phyloP scores from a whole-genome alignment of 345 rosid genomes.

The Sisymbrium irio region DNA sequence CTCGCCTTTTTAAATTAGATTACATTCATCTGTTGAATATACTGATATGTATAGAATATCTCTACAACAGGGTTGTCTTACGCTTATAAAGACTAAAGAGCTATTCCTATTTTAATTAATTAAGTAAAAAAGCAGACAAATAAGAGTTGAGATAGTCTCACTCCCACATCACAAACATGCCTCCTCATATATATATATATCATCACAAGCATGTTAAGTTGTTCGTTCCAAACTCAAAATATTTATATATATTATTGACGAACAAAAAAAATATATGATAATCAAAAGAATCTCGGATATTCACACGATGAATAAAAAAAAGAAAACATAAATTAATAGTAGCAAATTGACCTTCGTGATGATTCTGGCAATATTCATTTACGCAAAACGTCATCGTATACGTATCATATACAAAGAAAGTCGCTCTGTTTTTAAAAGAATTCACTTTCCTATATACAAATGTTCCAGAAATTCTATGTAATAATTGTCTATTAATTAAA shows the following conservation, averaged over 20 bases:
- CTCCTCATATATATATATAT: background rate
- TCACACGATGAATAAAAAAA: background rate
- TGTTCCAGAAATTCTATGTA: background rate
- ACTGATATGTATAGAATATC: background rate
- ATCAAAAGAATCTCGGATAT: background rate
- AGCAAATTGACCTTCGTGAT: background rate
- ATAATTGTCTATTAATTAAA: too few relatives aligned
- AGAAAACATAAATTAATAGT: background rate
- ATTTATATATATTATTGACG: background rate
- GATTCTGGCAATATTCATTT: background rate
- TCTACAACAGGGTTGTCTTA: background rate
- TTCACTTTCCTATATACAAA: background rate
- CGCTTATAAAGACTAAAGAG: background rate
- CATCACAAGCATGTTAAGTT: background rate
- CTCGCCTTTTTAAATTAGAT: background rate
- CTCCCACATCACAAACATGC: conserved; percentile 18
- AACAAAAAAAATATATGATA: background rate
- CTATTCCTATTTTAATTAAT: background rate
- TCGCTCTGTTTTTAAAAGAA: background rate
- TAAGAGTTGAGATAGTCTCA: conserved; percentile 13
- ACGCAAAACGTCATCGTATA: background rate
- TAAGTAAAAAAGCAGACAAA: background rate
- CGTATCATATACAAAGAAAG: background rate
- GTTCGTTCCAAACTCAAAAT: background rate
- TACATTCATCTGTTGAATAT: background rate